These are phyloP conservation scores for Pisolithus tinctorius DNA, from an alignment of 768 basidiomycete genomes.

Conservation along the genomic window DNA sequence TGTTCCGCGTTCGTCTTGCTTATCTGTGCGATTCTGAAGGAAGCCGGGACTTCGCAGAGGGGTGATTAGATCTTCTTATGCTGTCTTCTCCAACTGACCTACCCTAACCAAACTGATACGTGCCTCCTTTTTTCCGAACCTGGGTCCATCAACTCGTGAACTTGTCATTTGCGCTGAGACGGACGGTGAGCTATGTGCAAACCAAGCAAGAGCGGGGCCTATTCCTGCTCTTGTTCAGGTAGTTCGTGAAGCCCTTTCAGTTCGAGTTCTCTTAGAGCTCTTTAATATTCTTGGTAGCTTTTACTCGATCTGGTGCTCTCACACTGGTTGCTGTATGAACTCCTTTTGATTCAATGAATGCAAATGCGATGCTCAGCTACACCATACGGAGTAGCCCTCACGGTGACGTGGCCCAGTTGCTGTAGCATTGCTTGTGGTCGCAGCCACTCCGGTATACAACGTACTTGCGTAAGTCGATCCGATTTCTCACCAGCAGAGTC, in stretches of 20 bases:
- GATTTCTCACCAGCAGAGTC: background rate
- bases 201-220: too few relatives aligned
- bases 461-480: background rate
- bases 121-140: constrained; percentile 41
- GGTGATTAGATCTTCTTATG: background rate
- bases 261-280: too few relatives aligned
- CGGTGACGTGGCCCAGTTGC: constrained; percentile 4
- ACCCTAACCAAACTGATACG: constrained; percentile 5
- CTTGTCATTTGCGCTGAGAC: background rate
- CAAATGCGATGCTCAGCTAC: constrained; percentile 4
- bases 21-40: background rate
- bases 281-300: background rate
- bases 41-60: background rate
- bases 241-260: too few relatives aligned
- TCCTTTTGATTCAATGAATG: constrained; percentile 3
- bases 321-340: background rate
- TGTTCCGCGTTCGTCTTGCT: background rate
- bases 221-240: too few relatives aligned
- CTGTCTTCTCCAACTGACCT: background rate
- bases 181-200: too few relatives aligned
- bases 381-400: constrained; percentile 2
- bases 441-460: background rate
- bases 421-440: constrained; percentile 4
- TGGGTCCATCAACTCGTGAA: constrained; percentile 38
- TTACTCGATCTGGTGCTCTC: background rate